Conservation (phyloP, 2,329 filamentous ascomycete species). For the Fusarium camptoceras region DNA sequence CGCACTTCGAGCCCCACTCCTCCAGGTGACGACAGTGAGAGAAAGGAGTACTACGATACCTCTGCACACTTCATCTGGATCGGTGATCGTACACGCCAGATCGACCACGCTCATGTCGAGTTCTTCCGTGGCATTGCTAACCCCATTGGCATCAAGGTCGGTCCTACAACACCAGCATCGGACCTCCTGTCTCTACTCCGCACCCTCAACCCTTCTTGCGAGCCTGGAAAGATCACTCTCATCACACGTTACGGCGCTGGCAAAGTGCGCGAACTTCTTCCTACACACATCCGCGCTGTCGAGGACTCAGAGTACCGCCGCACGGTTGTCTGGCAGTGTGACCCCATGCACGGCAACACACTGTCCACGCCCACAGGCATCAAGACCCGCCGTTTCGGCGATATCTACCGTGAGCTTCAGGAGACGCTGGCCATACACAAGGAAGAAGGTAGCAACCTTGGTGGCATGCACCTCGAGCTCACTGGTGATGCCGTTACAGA, state of each 20-base stretch:
- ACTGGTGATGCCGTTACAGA: constrained; percentile 97
- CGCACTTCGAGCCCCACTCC: constrained; percentile 57
- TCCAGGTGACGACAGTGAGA: constrained; percentile 48
- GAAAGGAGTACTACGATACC: constrained; percentile 86
- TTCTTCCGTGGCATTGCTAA: constrained; percentile 98
- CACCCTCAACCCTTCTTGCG: constrained; percentile 83
- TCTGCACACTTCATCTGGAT: constrained; percentile 99
- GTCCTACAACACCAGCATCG: constrained; percentile 80
- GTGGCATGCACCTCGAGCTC: constrained; percentile 93
- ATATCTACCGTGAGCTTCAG: constrained; percentile 88
- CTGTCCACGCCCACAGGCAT: constrained; percentile 77
- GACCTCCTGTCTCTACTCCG: constrained; percentile 86
- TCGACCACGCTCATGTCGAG: constrained; percentile 94
- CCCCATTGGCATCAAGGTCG: constrained; percentile 96
- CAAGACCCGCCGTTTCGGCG: constrained; percentile 92
- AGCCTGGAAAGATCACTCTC: constrained; percentile 92
- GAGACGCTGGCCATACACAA: constrained; percentile 88
- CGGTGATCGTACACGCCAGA: constrained; percentile 92
- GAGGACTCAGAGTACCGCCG: constrained; percentile 76
- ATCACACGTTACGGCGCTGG: constrained; percentile 93
- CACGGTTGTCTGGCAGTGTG: constrained; percentile 93
- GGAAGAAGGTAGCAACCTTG: constrained; percentile 84
- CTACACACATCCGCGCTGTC: constrained; percentile 88
- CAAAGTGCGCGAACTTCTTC: constrained; percentile 80
- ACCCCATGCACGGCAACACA: constrained; percentile 96